These are phyloP conservation scores for Schizophyllum amplum DNA, from an alignment of 1,284 basidiomycete genomes.

Conservation along the genomic window DNA sequence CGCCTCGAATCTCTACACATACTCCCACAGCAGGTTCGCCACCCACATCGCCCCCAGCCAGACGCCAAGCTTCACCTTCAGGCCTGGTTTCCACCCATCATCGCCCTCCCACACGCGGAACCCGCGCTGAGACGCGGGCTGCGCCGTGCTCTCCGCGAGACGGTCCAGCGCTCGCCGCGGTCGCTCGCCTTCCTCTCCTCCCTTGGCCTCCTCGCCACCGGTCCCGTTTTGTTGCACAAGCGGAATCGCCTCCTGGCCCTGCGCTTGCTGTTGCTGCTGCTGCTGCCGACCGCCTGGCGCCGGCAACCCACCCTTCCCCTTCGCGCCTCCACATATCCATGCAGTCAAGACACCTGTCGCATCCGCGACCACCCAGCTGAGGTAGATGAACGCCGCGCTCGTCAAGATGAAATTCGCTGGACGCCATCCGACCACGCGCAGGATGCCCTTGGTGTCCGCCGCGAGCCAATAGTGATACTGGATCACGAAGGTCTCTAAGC, in stretches of 20 bases:
- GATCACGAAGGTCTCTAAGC: slow-evolving; percentile 81
- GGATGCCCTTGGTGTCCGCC: slow-evolving; percentile 78
- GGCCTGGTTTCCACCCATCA: slow-evolving; percentile 20
- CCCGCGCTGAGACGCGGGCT: slow-evolving; percentile 20
- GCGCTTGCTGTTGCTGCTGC: slow-evolving; percentile 10
- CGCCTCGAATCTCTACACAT: slow-evolving; percentile 12
- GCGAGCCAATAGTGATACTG: slow-evolving; percentile 89
- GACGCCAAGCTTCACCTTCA: slow-evolving; percentile 27
- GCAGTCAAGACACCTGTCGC: slow-evolving; percentile 69
- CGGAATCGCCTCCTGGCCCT: slow-evolving; percentile 2
- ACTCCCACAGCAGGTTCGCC: slow-evolving; percentile 47
- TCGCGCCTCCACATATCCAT: slow-evolving; percentile 48
- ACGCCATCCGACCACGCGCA: slow-evolving; percentile 75
- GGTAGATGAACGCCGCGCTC: slow-evolving; percentile 69
- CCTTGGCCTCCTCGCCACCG: slow-evolving; percentile 13
- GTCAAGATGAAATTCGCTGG: slow-evolving; percentile 72
- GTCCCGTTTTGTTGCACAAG: neutral
- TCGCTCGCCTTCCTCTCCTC: slow-evolving; percentile 28
- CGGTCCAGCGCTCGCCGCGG: slow-evolving; percentile 48
- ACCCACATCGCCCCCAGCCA: slow-evolving; percentile 43
- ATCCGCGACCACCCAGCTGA: slow-evolving; percentile 68
- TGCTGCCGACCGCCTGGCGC: slow-evolving; percentile 11
- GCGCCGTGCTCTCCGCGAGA: slow-evolving; percentile 31
- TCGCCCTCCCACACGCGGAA: slow-evolving; percentile 19
- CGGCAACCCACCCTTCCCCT: slow-evolving; percentile 21